Evolutionary conservation across 192 early-diverging fungal species (phyloP), one percentile per base, ranked within the genome.

Genomic region (Allomyces macrogynus): DNA sequence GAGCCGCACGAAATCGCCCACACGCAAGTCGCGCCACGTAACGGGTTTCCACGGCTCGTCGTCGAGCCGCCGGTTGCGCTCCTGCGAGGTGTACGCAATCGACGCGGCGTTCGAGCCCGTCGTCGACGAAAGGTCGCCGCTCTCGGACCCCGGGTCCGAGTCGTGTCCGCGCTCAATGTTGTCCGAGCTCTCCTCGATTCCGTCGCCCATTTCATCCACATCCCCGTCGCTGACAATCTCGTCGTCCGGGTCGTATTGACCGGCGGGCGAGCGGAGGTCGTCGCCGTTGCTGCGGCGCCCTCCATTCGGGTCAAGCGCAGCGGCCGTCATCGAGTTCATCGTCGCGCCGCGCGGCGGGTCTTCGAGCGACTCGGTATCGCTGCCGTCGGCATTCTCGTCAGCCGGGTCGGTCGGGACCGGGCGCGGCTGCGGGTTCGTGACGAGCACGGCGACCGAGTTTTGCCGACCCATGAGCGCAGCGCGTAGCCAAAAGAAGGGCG

Each of bases 1-100:
- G 61, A 95, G 79, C 49, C 84, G 78, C 24, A 94, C 77, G 75
- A 95, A 86, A 71, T 97, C 94, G 20, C 94, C 93, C 0, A 92
- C 88, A 7, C 81, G 80, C 26, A 90, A 71, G 67, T 86, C 76
- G 63, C 79, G 71, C 86, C 87, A 89, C 32, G 77, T 77, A 10
- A n/a, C 20, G 16, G 49, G 49, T n/a, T 14, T n/a, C 49, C 49
- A 57, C 5, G 49, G 49, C 16, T 57, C 49, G 32, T 40, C 32
- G 32, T 40, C 7, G 32, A 40, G 32, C 32, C 32, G 32, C 32
- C 32, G 32, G 7, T 40, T 40, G 32, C 32, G 32, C 0, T 40
- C 32, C 3, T 40, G 32, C 32, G 32, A 40, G 4, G 32, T 40
- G 32, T 40, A 40, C 32, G 32, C 32, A 7, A 40, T 40, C 32